Conservation (phyloP, 345 rosid species). For the Pistacia vera region DNA sequence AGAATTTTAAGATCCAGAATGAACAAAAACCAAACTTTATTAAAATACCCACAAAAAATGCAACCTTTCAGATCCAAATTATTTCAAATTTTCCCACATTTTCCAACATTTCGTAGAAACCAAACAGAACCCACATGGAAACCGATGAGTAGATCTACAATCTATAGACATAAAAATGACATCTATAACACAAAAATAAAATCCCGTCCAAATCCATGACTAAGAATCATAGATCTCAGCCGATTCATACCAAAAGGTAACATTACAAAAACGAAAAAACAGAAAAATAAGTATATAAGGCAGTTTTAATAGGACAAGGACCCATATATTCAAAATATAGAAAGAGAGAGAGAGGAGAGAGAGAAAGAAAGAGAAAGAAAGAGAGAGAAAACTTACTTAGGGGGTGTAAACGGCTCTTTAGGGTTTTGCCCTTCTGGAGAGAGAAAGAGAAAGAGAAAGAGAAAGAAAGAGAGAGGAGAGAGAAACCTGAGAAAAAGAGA, state of each 20-base stretch:
- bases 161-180: background rate
- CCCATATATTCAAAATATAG: conserved; percentile 67
- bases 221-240: conserved; percentile 43
- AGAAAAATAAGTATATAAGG: conserved; percentile 19
- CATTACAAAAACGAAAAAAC: background rate
- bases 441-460: conserved; percentile 49
- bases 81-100: conserved; percentile 17
- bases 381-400: conserved; percentile 95
- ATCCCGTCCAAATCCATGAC: conserved; percentile 24
- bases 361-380: conserved; percentile 46
- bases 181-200: background rate
- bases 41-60: conserved; percentile 1
- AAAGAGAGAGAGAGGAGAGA: conserved; percentile 46
- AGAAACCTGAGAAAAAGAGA: conserved; percentile 41
- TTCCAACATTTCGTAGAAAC: background rate
- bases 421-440: conserved; percentile 90
- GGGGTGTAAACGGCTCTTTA: conserved; percentile 75
- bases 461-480: conserved; percentile 45
- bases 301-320: conserved; percentile 41
- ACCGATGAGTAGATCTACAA: conserved; percentile 39
- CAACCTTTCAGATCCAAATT: conserved; percentile 21
- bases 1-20: conserved; percentile 16
- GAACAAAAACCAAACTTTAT: background rate
- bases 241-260: conserved; percentile 3
- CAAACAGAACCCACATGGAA: conserved; percentile 22